Evolutionary conservation across 2,329 filamentous ascomycete genomes (phyloP), one percentile per base, ranked within the genome.

Genomic region (Ascocoryne sarcoides): DNA sequence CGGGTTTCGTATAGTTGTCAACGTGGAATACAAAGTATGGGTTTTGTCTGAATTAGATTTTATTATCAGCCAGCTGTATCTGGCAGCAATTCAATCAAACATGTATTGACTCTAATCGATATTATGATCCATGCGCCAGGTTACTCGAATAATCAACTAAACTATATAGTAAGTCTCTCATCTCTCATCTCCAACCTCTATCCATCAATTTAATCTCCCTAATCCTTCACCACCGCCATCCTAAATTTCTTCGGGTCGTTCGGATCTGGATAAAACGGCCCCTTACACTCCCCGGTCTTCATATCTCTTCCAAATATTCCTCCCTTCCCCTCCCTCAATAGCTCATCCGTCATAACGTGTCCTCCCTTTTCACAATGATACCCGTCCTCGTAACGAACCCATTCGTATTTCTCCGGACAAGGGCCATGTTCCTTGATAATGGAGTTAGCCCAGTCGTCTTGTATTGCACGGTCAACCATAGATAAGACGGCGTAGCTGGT

Each of bases 351-450:
- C 17, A 78, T 58, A 43, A 55, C 80, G 60, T 84, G 79, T 2
- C 56, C 56, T 0, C 79, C 79, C 0, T 71, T 79, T 0, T 65
- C 66, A 58, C 80, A 84, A 4, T 76, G 58, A 56, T 74, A 84
- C 0, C 80, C 79, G 0, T 50, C 53, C 49, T 70, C 73, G 16
- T 78, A 73, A 77, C 80, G 84, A 0, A 42, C 39, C 50, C 34
- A 84, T 0, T 77, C 78, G 15, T n/a, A 33, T 1, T 28, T 10
- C 17, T 45, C 32, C 0, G 68, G 65, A 55, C 81, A 86, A 0
- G 55, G 31, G 0, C 78, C 79, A 60, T 73, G 64, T 2, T 48
- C 33, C 48, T 52, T 57, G 43, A 85, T 35, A 29, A 40, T 37
- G 3, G 20, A 12, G 9, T 36, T 7, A 1, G 36, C 42, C 39